Conservation (phyloP, 2,329 filamentous ascomycete species). For the Clonostachys chloroleuca region DNA sequence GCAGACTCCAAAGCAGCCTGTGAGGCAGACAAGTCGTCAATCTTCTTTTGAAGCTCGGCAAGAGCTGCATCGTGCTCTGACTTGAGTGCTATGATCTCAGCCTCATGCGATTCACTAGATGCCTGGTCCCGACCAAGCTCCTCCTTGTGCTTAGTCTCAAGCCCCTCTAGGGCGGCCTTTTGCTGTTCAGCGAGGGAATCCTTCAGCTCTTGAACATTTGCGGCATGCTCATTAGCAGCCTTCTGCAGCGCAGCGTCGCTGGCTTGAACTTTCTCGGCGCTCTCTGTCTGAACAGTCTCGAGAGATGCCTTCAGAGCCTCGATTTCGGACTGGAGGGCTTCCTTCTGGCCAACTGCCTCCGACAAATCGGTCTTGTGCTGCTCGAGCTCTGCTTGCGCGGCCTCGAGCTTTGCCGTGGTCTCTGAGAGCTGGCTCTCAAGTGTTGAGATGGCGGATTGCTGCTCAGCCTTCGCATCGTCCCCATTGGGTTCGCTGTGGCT, state of each 20-base stretch:
- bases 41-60: constrained; percentile 47
- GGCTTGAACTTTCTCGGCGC: constrained; percentile 23
- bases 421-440: constrained; percentile 43
- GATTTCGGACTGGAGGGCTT: constrained; percentile 42
- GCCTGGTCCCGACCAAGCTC: constrained; percentile 42
- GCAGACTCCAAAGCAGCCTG: constrained; percentile 38
- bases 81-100: constrained; percentile 44
- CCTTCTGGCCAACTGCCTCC: constrained; percentile 43
- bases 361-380: constrained; percentile 42
- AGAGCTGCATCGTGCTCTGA: constrained; percentile 40
- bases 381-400: constrained; percentile 45
- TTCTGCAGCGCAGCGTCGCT: constrained; percentile 24
- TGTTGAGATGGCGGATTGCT: constrained; percentile 40
- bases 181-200: constrained; percentile 45
- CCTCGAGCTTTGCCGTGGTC: constrained; percentile 42
- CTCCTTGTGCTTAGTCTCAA: constrained; percentile 49
- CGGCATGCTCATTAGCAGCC: constrained; percentile 40
- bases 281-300: constrained; percentile 28
- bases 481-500: constrained; percentile 30
- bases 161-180: constrained; percentile 34
- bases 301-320: constrained; percentile 44
- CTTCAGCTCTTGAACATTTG: constrained; percentile 46
- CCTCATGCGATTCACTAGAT: constrained; percentile 39
- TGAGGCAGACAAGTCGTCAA: constrained; percentile 46
- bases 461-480: constrained; percentile 40